Base-by-base conservation (phyloP, 225 moss, liverwort and hornwort genomes). In the Pseudoscleropodium purum region DNA sequence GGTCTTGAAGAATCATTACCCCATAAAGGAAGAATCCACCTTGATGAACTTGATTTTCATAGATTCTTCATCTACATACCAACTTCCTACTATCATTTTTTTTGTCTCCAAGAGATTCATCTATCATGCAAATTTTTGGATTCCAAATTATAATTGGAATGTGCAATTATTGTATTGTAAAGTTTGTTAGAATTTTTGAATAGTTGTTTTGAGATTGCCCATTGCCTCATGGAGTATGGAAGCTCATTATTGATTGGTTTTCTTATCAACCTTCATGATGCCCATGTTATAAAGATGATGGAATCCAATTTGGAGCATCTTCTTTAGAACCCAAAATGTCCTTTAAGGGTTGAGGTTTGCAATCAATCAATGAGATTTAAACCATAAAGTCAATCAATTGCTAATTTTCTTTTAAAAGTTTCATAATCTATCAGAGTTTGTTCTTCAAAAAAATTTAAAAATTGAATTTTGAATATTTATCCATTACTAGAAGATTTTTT, bases 21-120 rank as follows among this genome's bases (percentile, higher is more conserved):
- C n/a, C 1, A 23, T 14, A 2, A 24, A 69, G 0, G 12, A n/a
- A n/a, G 4, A 0, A n/a, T 7, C 23, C 13, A 69, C 7, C 13
- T 2, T 4, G 1, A 67, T 36, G 20, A 7, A 13, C 24, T 69
- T 24, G 69, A 68, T 69, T 69, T 69, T n/a, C 2, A n/a, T 8
- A 69, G 39, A 70, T 13, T n/a, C 13, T 39, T 70, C 24, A 24
- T 0, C 4, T 39, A 24, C 24, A 70, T 8, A 39, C 25, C 7
- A 39, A 70, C 8, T 39, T 39, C 3, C 25, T 39, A 70, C 39
- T 14, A 15, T 70, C 8, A 39, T 70, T 39, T 39, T 70, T 5
- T 39, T 70, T 31, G 5, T 39, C 70, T 70, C 13, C 14, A 25
- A 68, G 3, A 70, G 1, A 69, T n/a, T 23, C 4, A 21, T 69